Evolutionary conservation across 257 asterid genomes (phyloP).

Genomic region (Solanum lycopersicoides): DNA sequence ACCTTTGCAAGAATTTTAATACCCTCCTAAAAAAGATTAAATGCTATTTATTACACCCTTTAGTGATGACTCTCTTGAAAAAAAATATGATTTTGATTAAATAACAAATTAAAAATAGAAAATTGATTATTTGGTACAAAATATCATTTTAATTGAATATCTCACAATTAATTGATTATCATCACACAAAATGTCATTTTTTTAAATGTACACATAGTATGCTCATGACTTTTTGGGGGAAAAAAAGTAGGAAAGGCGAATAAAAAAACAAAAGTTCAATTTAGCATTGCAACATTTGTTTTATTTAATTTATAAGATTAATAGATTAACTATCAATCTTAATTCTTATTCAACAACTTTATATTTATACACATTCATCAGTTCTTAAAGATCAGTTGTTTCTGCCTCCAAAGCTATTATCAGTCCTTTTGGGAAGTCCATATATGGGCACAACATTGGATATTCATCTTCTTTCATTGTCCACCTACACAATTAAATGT

Average conservation of each 20-base stretch:
- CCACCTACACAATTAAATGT: conserved; percentile 37
- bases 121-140: not conserved
- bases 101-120: not conserved
- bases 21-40: not conserved
- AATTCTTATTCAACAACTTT: not conserved
- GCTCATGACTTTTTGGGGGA: not conserved
- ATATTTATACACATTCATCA: not conserved
- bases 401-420: conserved; percentile 29
- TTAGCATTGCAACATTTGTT: too few relatives aligned
- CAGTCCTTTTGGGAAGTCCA: conserved; percentile 55
- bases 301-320: not conserved
- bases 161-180: not conserved
- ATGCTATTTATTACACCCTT: not conserved
- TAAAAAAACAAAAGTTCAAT: not conserved
- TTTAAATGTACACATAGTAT: too few relatives aligned
- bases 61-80: not conserved
- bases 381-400: not conserved
- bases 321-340: too few relatives aligned
- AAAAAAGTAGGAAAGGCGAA: not conserved
- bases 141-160: not conserved
- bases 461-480: conserved; percentile 35
- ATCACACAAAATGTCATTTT: not conserved
- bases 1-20: not conserved
- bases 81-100: too few relatives aligned
- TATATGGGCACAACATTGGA: conserved; percentile 46